These are phyloP conservation scores for Trichosanthes truncata DNA, from an alignment of 306 rosid species.

Conservation along the genomic window DNA sequence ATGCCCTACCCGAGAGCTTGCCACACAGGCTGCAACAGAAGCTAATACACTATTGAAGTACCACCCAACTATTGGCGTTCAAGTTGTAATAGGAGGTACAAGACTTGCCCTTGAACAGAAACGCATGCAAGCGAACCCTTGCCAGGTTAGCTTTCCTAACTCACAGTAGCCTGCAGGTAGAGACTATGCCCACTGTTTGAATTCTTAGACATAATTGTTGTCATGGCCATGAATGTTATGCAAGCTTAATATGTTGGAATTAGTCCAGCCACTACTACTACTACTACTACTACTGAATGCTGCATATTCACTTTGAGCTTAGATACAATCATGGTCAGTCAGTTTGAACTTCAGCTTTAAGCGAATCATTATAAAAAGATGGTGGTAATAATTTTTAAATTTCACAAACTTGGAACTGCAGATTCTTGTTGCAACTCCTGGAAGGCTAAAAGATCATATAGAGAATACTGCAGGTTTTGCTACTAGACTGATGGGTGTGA, in stretches of 20 bases:
- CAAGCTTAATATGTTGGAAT: not conserved
- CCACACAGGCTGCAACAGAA: slow-evolving; percentile 84
- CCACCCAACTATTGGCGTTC: slow-evolving; percentile 79
- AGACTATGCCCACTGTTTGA: not conserved
- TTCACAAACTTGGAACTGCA: slow-evolving; percentile 21
- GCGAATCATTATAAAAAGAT: not conserved
- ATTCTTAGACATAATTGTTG: not conserved
- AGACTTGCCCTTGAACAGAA: slow-evolving; percentile 79
- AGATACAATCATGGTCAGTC: not conserved
- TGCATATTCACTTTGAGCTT: not conserved
- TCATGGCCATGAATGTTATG: not conserved
- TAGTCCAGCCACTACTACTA: not conserved
- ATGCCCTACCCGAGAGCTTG: slow-evolving; percentile 98
- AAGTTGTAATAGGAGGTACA: slow-evolving; percentile 97
- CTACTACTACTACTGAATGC: not conserved
- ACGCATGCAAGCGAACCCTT: slow-evolving; percentile 81
- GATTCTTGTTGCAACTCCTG: slow-evolving; percentile 99
- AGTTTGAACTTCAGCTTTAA: not conserved
- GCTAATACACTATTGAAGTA: slow-evolving; percentile 70
- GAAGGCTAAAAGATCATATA: slow-evolving; percentile 92
- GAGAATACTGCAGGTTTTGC: slow-evolving; percentile 94
- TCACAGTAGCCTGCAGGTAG: not conserved
- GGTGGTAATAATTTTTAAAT: not conserved
- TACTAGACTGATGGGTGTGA: slow-evolving; percentile 87
- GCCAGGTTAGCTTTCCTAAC: slow-evolving; percentile 48